Evolutionary conservation across 73 alveolate genomes (phyloP).

Genomic region (Breviolum minutum): DNA sequence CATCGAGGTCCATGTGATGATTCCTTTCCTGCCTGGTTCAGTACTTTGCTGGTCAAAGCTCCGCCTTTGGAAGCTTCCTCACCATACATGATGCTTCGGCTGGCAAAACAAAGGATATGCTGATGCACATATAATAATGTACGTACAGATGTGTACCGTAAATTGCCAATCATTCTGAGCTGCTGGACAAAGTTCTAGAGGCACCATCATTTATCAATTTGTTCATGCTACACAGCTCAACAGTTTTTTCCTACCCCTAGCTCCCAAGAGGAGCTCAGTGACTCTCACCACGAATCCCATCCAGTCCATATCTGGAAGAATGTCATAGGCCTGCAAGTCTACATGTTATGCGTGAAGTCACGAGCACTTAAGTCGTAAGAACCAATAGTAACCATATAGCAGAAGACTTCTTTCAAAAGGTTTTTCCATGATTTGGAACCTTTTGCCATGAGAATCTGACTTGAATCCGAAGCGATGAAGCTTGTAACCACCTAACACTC

Average conservation of each 20-base stretch:
- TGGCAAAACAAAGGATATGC: too few species aligned
- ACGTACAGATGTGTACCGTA: too few species aligned
- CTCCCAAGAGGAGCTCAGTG: neutral
- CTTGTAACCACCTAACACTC: too few species aligned
- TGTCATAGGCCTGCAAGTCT: constrained; percentile 34
- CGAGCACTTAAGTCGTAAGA: too few species aligned
- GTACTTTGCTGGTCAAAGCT: constrained; percentile 60
- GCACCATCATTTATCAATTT: neutral
- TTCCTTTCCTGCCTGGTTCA: constrained; percentile 22
- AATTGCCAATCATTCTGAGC: too few species aligned
- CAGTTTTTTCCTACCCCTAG: neutral
- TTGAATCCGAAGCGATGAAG: too few species aligned
- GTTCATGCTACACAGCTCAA: neutral
- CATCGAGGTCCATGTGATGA: neutral
- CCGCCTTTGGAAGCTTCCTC: constrained; percentile 83
- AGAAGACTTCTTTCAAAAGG: too few species aligned
- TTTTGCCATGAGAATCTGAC: too few species aligned
- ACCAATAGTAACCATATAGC: too few species aligned
- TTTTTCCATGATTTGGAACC: too few species aligned
- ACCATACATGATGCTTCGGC: neutral
- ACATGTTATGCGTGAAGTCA: too few species aligned
- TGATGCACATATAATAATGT: too few species aligned
- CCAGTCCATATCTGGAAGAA: constrained; percentile 62
- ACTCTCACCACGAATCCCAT: neutral
- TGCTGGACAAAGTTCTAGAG: neutral